phyloP scores from a whole-genome alignment of 345 rosid species.

The Raphanus sativus region DNA sequence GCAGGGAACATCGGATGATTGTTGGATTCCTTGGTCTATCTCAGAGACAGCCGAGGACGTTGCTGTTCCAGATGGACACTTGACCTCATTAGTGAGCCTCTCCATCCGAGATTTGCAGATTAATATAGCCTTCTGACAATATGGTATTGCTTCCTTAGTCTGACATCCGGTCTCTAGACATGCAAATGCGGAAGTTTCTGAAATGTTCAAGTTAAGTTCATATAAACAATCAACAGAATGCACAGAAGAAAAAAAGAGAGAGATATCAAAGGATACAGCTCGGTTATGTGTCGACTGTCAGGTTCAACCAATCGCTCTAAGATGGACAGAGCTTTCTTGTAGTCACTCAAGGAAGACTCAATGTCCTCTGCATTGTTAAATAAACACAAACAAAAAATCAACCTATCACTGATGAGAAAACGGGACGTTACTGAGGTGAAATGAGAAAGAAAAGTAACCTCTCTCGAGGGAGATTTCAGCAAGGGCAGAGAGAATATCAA shows the following conservation, averaged over 20 bases:
- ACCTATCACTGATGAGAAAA: background rate
- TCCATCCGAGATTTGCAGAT: conserved; percentile 69
- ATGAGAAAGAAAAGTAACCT: conserved; percentile 46
- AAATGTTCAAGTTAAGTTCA: conserved; percentile 48
- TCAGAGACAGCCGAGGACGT: conserved; percentile 52
- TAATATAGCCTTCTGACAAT: conserved; percentile 75
- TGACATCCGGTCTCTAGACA: conserved; percentile 82
- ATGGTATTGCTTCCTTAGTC: conserved; percentile 75
- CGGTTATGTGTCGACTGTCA: conserved; percentile 78
- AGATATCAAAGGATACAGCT: conserved; percentile 76
- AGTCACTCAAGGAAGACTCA: conserved; percentile 87
- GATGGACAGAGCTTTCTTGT: conserved; percentile 68
- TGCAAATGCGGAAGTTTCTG: conserved; percentile 85
- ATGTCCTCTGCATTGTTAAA: conserved; percentile 67
- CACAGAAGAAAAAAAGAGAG: background rate
- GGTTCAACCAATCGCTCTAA: conserved; percentile 80
- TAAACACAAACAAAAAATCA: conserved; percentile 8
- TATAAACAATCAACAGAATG: conserved; percentile 2
- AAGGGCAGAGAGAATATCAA: conserved; percentile 72
- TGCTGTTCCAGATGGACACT: conserved; percentile 50
- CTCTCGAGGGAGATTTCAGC: conserved; percentile 92
- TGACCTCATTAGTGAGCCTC: conserved; percentile 59
- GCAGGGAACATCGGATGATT: conserved; percentile 47
- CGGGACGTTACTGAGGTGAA: background rate
- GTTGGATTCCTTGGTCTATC: too few relatives aligned